Conservation (phyloP, 2,329 filamentous ascomycete genomes). For the Ophiocordyceps sinensis region DNA sequence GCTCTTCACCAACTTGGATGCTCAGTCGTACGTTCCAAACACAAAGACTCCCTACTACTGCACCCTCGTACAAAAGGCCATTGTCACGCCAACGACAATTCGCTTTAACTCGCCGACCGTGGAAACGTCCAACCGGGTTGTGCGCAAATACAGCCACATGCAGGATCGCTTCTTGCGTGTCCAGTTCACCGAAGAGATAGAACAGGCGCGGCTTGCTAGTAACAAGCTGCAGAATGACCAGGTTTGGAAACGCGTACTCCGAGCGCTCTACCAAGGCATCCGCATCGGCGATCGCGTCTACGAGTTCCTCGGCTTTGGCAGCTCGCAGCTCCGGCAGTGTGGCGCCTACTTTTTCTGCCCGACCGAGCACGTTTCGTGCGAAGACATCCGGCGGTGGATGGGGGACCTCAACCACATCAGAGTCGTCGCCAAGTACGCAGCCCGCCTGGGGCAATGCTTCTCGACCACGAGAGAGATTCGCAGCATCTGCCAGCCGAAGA, state of each 20-base stretch:
- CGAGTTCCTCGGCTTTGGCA: constrained; percentile 86
- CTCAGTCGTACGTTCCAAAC: constrained; percentile 29
- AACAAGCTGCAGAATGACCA: constrained; percentile 47
- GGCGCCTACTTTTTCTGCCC: constrained; percentile 88
- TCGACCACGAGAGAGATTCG: constrained; percentile 73
- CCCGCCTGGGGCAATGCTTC: constrained; percentile 86
- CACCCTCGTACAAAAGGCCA: constrained; percentile 58
- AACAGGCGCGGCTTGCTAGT: constrained; percentile 38
- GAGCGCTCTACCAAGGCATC: constrained; percentile 64
- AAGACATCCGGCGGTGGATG: constrained; percentile 74
- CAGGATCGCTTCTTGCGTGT: constrained; percentile 77
- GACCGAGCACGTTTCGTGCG: constrained; percentile 49
- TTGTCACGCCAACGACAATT: constrained; percentile 72
- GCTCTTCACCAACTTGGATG: constrained; percentile 47
- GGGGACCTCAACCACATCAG: constrained; percentile 70
- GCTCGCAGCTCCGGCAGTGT: constrained; percentile 85
- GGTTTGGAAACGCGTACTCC: constrained; percentile 59
- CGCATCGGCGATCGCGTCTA: constrained; percentile 68
- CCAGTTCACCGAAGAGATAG: constrained; percentile 73
- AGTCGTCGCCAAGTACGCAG: constrained; percentile 77
- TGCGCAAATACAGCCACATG: constrained; percentile 53
- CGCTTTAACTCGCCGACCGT: constrained; percentile 63
- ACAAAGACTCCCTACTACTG: constrained; percentile 56
- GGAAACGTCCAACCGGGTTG: constrained; percentile 77
- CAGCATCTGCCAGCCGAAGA: constrained; percentile 43